phyloP scores from a whole-genome alignment of 2,329 filamentous ascomycete species.

The Colletotrichum noveboracense region DNA sequence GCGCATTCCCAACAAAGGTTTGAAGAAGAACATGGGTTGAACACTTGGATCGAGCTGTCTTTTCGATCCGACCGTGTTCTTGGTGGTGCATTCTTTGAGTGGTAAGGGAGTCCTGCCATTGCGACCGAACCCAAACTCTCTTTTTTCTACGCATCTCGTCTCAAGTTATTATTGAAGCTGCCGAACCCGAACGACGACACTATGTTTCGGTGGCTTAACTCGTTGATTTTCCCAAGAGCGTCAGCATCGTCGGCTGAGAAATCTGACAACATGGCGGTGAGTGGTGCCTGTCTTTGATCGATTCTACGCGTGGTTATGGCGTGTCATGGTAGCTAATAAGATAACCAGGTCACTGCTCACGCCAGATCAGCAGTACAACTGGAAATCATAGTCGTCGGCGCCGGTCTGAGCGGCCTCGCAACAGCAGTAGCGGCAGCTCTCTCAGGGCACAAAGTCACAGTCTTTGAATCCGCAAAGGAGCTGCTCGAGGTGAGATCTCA shows the following conservation, averaged over 20 bases:
- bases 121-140: not conserved
- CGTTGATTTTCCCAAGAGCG: not conserved
- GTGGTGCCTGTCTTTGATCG: not conserved
- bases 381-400: constrained; percentile 46
- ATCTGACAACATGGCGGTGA: not conserved
- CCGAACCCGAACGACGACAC: not conserved
- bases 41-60: not conserved
- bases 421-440: constrained; percentile 40
- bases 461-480: constrained; percentile 45
- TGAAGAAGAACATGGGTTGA: constrained; percentile 3
- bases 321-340: not conserved
- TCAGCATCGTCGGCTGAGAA: not conserved
- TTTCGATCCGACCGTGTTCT: not conserved
- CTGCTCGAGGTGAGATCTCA: constrained; percentile 38
- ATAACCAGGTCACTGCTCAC: not conserved
- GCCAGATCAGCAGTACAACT: constrained; percentile 22
- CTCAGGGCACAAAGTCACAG: constrained; percentile 43
- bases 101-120: not conserved
- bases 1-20: not conserved
- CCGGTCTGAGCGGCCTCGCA: constrained; percentile 46
- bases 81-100: not conserved
- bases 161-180: not conserved
- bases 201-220: not conserved
- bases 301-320: not conserved
- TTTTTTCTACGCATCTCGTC: not conserved